Conservation (phyloP, 495 filamentous ascomycete genomes). For the Aspergillus ostianus region DNA sequence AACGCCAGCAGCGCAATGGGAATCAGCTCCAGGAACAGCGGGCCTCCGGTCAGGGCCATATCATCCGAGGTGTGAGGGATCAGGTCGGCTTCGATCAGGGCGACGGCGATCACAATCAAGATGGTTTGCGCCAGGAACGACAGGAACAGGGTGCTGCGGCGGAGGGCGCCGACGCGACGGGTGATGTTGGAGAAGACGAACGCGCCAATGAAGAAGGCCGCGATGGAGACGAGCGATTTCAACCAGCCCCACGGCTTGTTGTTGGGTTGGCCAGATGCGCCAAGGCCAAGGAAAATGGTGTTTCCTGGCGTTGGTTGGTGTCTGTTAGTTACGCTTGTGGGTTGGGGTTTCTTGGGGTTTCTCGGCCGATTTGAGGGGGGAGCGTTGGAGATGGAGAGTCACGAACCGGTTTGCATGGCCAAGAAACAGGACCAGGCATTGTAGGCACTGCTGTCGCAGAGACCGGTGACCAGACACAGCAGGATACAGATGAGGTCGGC, state of each 20-base stretch:
- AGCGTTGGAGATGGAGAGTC: conserved; percentile 14
- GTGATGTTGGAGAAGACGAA: conserved; percentile 44
- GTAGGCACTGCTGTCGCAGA: conserved; percentile 61
- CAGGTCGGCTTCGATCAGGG: conserved; percentile 50
- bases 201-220: conserved; percentile 55
- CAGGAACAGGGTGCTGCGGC: conserved; percentile 51
- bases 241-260: conserved; percentile 60
- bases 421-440: conserved; percentile 62
- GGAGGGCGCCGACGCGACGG: conserved; percentile 33
- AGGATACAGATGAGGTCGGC: conserved; percentile 55
- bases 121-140: conserved; percentile 59
- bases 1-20: conserved; percentile 66
- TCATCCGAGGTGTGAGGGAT: conserved; percentile 41
- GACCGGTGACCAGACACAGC: conserved; percentile 55
- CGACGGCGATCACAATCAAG: conserved; percentile 57
- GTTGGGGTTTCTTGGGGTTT: not conserved
- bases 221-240: conserved; percentile 61
- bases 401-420: conserved; percentile 59
- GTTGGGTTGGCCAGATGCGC: conserved; percentile 49
- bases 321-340: conserved; percentile 2
- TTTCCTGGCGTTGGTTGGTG: conserved; percentile 44
- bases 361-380: not conserved
- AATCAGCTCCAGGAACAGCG: conserved; percentile 47
- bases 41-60: conserved; percentile 25
- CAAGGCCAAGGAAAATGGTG: conserved; percentile 66